These are phyloP conservation scores for Serendipita sp. DNA, from an alignment of 768 basidiomycete genomes.

Conservation along the genomic window DNA sequence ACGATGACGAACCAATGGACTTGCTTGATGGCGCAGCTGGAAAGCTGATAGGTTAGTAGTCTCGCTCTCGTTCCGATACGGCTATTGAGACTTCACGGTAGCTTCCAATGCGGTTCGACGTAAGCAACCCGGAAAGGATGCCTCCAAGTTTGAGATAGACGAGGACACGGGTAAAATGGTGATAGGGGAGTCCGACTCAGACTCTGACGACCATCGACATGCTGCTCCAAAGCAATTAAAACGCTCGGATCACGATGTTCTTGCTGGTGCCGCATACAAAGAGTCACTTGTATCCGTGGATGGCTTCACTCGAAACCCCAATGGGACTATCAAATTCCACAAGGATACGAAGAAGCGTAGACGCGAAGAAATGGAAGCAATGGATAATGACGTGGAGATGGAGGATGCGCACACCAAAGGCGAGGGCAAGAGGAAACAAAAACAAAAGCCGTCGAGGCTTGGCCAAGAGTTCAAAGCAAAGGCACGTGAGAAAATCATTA, in stretches of 20 bases:
- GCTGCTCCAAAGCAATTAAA: conserved; percentile 18
- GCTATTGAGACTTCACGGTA: not conserved
- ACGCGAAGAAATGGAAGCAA: conserved; percentile 38
- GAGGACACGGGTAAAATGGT: conserved; percentile 68
- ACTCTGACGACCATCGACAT: conserved; percentile 29
- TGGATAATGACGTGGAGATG: conserved; percentile 54
- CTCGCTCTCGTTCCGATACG: not conserved
- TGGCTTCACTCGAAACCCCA: conserved; percentile 72
- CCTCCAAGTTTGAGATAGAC: conserved; percentile 74
- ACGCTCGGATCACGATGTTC: conserved; percentile 30
- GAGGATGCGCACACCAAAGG: conserved; percentile 34
- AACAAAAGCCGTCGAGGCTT: conserved; percentile 38
- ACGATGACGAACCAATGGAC: conserved; percentile 92
- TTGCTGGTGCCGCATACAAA: conserved; percentile 63
- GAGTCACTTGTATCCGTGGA: conserved; percentile 75
- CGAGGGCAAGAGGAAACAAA: conserved; percentile 22
- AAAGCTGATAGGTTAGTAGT: conserved; percentile 47
- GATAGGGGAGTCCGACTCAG: conserved; percentile 43
- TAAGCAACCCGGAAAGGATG: conserved; percentile 75
- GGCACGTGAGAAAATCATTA: conserved; percentile 31
- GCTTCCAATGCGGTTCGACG: conserved; percentile 34
- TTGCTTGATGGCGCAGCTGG: conserved; percentile 66
- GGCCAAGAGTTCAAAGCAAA: conserved; percentile 95
- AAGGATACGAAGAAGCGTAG: conserved; percentile 92
- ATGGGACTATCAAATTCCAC: conserved; percentile 85